phyloP scores from a whole-genome alignment of 208 protist genomes.

The Phytomonas sp. region DNA sequence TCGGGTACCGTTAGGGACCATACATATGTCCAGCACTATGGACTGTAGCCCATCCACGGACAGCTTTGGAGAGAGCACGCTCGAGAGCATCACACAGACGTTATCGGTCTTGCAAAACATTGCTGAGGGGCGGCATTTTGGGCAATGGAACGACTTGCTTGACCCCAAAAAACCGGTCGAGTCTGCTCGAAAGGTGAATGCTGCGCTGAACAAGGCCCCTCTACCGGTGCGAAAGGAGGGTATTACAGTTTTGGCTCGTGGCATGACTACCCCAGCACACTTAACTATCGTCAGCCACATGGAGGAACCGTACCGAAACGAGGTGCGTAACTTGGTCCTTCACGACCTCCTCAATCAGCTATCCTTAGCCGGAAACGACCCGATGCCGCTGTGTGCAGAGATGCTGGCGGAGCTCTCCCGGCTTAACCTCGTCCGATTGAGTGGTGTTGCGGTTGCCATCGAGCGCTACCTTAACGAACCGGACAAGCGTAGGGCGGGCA shows the following conservation, averaged over 20 bases:
- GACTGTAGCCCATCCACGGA: conserved; percentile 13
- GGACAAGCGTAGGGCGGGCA: conserved; percentile 27
- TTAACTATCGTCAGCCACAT: conserved; percentile 38
- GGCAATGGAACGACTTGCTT: conserved; percentile 27
- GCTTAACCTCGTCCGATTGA: conserved; percentile 42
- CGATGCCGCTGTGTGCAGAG: conserved; percentile 27
- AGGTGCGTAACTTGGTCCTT: conserved; percentile 56
- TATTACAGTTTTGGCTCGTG: conserved; percentile 23
- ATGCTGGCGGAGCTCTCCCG: conserved; percentile 50
- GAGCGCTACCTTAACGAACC: conserved; percentile 37
- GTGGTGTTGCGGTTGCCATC: conserved; percentile 36
- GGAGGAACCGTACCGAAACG: conserved; percentile 20
- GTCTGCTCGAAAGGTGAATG: conserved; percentile 11
- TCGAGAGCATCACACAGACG: conserved; percentile 25
- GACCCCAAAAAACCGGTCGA: conserved; percentile 12
- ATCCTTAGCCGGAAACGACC: conserved; percentile 6
- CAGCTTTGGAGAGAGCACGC: conserved; percentile 9
- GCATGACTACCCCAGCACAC: conserved; percentile 40
- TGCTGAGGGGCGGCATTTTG: conserved; percentile 16
- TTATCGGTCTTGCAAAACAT: conserved; percentile 23
- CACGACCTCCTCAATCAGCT: conserved; percentile 44
- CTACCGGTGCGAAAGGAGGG: conserved; percentile 8
- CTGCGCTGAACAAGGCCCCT: conserved; percentile 11
- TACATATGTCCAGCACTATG: conserved; percentile 17
- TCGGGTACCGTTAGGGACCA: conserved; percentile 1